Evolutionary conservation across 352 stramenopile genomes (phyloP).

Genomic region (Phytophthora tentaculata): DNA sequence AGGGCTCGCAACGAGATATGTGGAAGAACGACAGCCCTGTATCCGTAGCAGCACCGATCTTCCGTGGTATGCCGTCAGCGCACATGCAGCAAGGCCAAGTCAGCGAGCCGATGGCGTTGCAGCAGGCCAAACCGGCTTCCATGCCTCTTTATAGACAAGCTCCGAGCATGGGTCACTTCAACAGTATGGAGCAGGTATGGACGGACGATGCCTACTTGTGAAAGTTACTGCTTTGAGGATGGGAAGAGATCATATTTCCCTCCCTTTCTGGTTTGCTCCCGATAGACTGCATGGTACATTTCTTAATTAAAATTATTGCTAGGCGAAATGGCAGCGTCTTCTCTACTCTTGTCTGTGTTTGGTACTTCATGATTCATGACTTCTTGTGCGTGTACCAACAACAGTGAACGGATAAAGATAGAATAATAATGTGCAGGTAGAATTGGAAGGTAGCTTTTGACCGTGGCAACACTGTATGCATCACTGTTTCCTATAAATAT

Average conservation of each 20-base stretch:
- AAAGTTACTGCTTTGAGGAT: slow-evolving; percentile 29
- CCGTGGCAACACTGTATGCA: no score
- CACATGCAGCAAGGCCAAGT: slow-evolving; percentile 41
- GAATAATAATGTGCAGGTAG: no score
- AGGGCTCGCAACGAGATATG: slow-evolving; percentile 55
- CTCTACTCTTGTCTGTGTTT: no score
- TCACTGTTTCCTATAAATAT: not conserved
- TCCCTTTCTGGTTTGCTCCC: slow-evolving; percentile 23
- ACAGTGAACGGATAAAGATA: no score
- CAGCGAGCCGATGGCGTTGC: slow-evolving; percentile 38
- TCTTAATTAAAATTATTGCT: slow-evolving; percentile 42
- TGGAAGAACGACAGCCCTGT: slow-evolving; percentile 74
- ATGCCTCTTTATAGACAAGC: slow-evolving; percentile 59
- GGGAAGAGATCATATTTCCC: not conserved
- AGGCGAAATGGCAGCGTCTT: slow-evolving; percentile 32
- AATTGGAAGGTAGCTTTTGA: no score
- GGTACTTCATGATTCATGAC: no score
- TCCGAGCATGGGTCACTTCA: slow-evolving; percentile 52
- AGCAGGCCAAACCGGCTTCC: slow-evolving; percentile 47
- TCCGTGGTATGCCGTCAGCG: slow-evolving; percentile 40
- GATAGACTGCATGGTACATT: slow-evolving; percentile 36
- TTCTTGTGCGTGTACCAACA: no score
- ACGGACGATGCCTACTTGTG: slow-evolving; percentile 48
- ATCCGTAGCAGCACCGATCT: slow-evolving; percentile 67
- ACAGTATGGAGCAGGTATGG: slow-evolving; percentile 72